These are phyloP conservation scores for Rhexocercosporidium sp. DNA, from an alignment of 2,329 filamentous ascomycete genomes.

Conservation along the genomic window DNA sequence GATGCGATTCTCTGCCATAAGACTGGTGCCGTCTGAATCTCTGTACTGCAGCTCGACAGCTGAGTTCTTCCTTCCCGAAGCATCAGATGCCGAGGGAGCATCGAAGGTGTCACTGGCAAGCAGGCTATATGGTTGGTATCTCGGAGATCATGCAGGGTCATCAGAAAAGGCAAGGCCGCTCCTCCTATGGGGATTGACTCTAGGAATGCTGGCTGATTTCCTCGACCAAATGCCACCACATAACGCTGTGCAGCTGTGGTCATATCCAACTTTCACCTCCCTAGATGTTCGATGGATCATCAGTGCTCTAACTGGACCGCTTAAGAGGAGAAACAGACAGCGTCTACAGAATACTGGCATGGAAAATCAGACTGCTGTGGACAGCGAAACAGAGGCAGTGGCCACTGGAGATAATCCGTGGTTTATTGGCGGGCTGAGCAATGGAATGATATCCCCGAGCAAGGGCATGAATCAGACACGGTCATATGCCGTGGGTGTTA, in stretches of 20 bases:
- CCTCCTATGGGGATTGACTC: slow-evolving; percentile 70
- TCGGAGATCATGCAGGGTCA: slow-evolving; percentile 42
- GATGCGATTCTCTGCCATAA: slow-evolving; percentile 72
- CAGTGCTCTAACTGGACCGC: slow-evolving; percentile 62
- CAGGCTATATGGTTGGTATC: slow-evolving; percentile 37
- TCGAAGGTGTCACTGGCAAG: slow-evolving; percentile 14
- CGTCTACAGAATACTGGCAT: slow-evolving; percentile 37
- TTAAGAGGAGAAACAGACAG: slow-evolving; percentile 55
- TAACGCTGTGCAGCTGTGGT: slow-evolving; percentile 65
- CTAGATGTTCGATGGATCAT: slow-evolving; percentile 64
- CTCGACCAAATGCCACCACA: slow-evolving; percentile 69
- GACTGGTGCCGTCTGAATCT: slow-evolving; percentile 64
- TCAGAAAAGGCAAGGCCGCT: slow-evolving; percentile 50
- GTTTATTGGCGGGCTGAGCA: slow-evolving; percentile 30
- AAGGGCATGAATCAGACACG: slow-evolving; percentile 30
- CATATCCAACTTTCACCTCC: slow-evolving; percentile 70
- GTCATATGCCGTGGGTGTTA: slow-evolving; percentile 38
- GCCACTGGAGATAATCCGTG: slow-evolving; percentile 32
- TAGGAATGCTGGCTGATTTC: slow-evolving; percentile 71
- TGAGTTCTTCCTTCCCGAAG: slow-evolving; percentile 48
- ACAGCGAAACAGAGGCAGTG: slow-evolving; percentile 37
- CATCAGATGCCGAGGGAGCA: neutral
- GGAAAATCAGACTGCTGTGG: slow-evolving; percentile 38
- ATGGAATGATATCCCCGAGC: slow-evolving; percentile 25
- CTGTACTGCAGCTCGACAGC: slow-evolving; percentile 59